Percentiles rank a stretch among this genome's conserved stretches.
Conservation (phyloP, 1,284 basidiomycete species). For the Mixia osmundae region DNA sequence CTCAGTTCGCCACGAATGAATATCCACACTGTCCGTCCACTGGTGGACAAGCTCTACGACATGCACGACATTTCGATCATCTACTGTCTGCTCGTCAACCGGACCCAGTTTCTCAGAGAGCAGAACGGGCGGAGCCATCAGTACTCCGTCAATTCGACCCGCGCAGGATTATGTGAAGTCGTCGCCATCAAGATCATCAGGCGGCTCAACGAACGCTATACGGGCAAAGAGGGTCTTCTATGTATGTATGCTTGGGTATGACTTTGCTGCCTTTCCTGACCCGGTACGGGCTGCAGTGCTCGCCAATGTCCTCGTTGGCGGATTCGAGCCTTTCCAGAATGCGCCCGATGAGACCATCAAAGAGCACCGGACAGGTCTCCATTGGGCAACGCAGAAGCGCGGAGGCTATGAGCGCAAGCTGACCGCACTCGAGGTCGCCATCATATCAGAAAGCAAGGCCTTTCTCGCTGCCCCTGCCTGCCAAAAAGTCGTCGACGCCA, state of each 20-base stretch:
- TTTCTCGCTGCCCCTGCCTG: constrained; percentile 7
- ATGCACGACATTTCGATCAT: not conserved
- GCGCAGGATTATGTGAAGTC: constrained; percentile 18
- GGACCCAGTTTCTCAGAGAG: constrained; percentile 7
- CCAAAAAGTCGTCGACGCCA: constrained; percentile 16
- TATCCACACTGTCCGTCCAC: not conserved
- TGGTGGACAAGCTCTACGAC: not conserved
- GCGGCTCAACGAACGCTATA: constrained; percentile 3
- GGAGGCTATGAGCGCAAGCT: not conserved
- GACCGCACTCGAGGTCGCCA: constrained; percentile 6
- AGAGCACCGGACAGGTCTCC: not conserved
- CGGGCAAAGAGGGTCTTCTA: no score
- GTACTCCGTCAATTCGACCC: constrained; percentile 8
- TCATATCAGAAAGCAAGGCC: constrained; percentile 7
- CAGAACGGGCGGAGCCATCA: constrained; percentile 3
- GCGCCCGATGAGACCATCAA: constrained; percentile 11
- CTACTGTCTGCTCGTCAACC: constrained; percentile 5
- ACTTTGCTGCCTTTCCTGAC: not conserved
- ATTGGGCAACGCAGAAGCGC: not conserved
- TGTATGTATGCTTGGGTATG: no score
- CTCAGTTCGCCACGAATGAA: not conserved
- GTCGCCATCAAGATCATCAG: constrained; percentile 17
- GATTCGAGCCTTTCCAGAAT: constrained; percentile 17
- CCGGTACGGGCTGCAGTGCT: constrained; percentile 10
- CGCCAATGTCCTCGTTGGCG: constrained; percentile 13